Percentiles rank a stretch among this genome's conserved stretches.
Conservation (phyloP, 2,329 filamentous ascomycete genomes). For the Rasamsonia emersonii region DNA sequence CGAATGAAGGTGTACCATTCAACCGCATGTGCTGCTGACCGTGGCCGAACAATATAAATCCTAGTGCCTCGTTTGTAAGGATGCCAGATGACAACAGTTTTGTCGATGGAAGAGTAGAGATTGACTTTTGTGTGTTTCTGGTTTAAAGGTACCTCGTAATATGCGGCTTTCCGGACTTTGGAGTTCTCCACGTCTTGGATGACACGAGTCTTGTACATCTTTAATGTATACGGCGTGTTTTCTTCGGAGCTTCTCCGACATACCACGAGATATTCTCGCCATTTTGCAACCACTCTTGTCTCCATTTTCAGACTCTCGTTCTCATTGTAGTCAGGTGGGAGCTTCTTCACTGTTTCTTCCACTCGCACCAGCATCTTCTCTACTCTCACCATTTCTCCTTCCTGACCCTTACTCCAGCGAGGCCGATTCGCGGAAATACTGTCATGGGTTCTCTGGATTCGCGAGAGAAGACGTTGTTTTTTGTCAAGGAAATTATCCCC, state of each 20-base stretch:
- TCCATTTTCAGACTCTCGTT: slow-evolving; percentile 53
- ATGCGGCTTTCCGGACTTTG: slow-evolving; percentile 45
- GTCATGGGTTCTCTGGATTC: slow-evolving; percentile 27
- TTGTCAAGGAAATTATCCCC: slow-evolving; percentile 35
- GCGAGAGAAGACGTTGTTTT: slow-evolving; percentile 31
- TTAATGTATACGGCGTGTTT: slow-evolving; percentile 47
- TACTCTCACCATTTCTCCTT: slow-evolving; percentile 58
- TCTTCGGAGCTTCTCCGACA: slow-evolving; percentile 50
- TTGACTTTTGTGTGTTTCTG: slow-evolving; percentile 49
- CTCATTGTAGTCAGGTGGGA: slow-evolving; percentile 55
- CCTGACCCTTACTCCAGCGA: slow-evolving; percentile 33
- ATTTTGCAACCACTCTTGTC: slow-evolving; percentile 52
- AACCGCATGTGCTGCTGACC: slow-evolving; percentile 52
- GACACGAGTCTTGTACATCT: slow-evolving; percentile 55
- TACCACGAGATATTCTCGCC: slow-evolving; percentile 56
- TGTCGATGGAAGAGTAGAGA: slow-evolving; percentile 58
- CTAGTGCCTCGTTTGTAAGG: slow-evolving; percentile 45
- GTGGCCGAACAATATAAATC: slow-evolving; percentile 55
- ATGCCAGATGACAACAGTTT: slow-evolving; percentile 56
- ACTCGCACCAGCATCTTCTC: slow-evolving; percentile 60
- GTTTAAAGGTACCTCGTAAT: slow-evolving; percentile 50
- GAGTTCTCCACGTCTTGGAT: slow-evolving; percentile 52
- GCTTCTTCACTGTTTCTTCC: slow-evolving; percentile 44
- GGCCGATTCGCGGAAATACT: slow-evolving; percentile 26
- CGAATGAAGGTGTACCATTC: slow-evolving; percentile 62